phyloP scores from a whole-genome alignment of 176 grass and related monocot species.

The Otatea glauca region DNA sequence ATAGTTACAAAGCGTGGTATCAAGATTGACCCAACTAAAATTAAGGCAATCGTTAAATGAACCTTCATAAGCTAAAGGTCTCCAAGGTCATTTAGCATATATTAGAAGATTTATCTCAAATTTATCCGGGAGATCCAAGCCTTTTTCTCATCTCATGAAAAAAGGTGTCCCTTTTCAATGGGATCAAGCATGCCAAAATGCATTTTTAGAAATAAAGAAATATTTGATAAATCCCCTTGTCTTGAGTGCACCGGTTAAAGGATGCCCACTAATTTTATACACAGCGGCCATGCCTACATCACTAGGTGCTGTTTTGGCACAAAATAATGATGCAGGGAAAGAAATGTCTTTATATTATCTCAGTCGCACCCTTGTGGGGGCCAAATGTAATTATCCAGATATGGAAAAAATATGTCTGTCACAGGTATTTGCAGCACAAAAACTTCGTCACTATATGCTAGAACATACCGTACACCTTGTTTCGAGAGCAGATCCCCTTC shows the following conservation, averaged over 20 bases:
- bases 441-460: background rate
- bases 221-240: background rate
- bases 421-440: background rate
- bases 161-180: background rate
- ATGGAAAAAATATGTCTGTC: background rate
- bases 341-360: background rate
- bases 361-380: background rate
- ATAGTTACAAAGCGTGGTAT: background rate
- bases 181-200: conserved; percentile 33
- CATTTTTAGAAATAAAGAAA: background rate
- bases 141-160: background rate
- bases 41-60: background rate
- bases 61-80: background rate
- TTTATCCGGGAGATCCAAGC: background rate
- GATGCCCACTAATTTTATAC: background rate
- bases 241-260: background rate
- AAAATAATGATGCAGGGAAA: conserved; percentile 9
- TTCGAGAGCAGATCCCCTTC: background rate
- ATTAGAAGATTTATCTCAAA: conserved; percentile 1
- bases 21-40: background rate
- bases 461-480: background rate
- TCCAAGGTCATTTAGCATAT: conserved; percentile 4
- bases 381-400: background rate
- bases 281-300: background rate
- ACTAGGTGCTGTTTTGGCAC: background rate